Percentiles rank a stretch among this genome's conserved stretches.
These are phyloP conservation scores for Vaccinium darrowii DNA, from an alignment of 148 eudicot species.

Conservation along the genomic window DNA sequence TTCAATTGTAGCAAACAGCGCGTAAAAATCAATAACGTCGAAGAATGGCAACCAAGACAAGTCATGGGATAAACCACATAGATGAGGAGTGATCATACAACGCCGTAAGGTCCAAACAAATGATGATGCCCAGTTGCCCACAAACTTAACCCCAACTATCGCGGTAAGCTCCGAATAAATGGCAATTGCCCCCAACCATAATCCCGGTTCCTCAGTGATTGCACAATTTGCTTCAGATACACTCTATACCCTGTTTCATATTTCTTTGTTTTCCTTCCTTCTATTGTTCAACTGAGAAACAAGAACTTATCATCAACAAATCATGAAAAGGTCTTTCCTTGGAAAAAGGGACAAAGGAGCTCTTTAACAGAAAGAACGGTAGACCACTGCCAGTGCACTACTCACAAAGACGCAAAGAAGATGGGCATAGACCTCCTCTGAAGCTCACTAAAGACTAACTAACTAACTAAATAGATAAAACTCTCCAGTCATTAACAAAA, in stretches of 20 bases:
- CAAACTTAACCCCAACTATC: not conserved
- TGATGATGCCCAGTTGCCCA: not conserved
- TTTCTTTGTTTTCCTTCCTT: not conserved
- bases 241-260: not conserved
- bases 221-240: not conserved
- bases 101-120: not conserved
- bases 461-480: not conserved
- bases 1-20: conserved; percentile 3
- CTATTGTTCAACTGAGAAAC: not conserved
- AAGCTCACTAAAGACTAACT: not conserved
- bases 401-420: not conserved
- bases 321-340: not conserved
- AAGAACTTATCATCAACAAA: not conserved
- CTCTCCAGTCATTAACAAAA: not conserved
- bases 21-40: not conserved
- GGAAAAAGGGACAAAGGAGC: not conserved
- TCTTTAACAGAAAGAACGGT: no score
- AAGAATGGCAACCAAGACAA: not conserved
- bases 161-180: not conserved
- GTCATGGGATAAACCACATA: not conserved
- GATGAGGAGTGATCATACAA: not conserved
- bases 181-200: not conserved
- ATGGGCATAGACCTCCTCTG: not conserved
- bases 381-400: not conserved
- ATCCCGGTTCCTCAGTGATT: not conserved